Evolutionary conservation across 306 rosid genomes (phyloP), one percentile per base, ranked within the genome.

Genomic region (Quercus wislizeni): DNA sequence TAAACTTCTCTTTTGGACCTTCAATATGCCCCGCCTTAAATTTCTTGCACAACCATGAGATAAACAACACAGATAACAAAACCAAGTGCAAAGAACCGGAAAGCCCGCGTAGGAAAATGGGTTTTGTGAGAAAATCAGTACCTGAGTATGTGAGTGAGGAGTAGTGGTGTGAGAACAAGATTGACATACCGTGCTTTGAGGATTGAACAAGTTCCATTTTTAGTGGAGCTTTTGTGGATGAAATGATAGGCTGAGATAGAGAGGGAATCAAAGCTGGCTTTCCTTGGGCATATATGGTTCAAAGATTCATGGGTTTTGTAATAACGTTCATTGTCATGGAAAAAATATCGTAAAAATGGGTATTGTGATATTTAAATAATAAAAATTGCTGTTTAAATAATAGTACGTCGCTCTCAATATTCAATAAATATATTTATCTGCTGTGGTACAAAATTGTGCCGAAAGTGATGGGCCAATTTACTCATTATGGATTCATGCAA

Each of bases 61-160:
- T 69, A 3, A 46, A 41, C 69, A 88, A 73, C 1, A 23, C 70
- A 0, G 76, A 6, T 4, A 86, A 38, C 55, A 88, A 68, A 3
- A 84, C 41, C 21, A 86, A 21, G 74, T 86, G 89, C 49, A 83
- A 14, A 43, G 57, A 20, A 15, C 19, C 70, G 8, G 86, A 81
- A 18, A 84, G 18, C 14, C 74, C 76, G 51, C 84, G 88, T 19
- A 83, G 71, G 79, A 79, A 86, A 86, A 79, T 20, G 70, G 91
- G 86, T 74, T 83, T 33, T 0, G 77, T 59, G 52, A 83, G 80
- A 79, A 86, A 74, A 17, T 13, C 73, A 9, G 78, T 7, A 19
- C 41, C 43, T 49, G 77, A 17, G 71, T 85, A 8, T 75, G 71
- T 74, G 35, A 63, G 21, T 12, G 74, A 41, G 64, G 33, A 52